Evolutionary conservation across 208 protist genomes (phyloP), one percentile per base, ranked within the genome.

Genomic region (Leptomonas pyrrhocoris): DNA sequence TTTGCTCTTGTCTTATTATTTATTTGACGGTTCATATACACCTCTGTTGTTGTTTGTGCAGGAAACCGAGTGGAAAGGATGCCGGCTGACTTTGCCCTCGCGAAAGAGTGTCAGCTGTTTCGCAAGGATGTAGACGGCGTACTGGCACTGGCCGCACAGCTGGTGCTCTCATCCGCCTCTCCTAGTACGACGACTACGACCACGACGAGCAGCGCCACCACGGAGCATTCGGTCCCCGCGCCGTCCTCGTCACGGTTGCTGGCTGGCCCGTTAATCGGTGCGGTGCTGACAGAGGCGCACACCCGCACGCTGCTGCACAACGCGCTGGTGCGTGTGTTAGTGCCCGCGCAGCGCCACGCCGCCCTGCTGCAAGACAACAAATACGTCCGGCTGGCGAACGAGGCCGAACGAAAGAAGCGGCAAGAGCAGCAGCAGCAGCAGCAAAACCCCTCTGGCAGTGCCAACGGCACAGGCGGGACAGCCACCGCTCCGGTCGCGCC

Each of bases 101-200:
- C 85, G 4, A 60, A 62, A 34, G 75, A 82, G 34, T 94, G 85
- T 58, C 89, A 94, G 62, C 59, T 94, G 30, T 58, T 71, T 30
- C 76, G 79, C 8, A 40, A 68, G 18, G 89, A 91, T 21, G 55
- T 94, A 11, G 73, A 85, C 62, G 83, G 85, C 25, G 58, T 94
- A n/a, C 70, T 93, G 15, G 65, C 64, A 28, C 76, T 94, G 28
- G 62, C 84, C 1, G 51, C 68, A 1, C 77, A 64, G 25, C 49
- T 85, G 34, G 12, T 79, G 28, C 57, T 81, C 28, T 19, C 43
- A 11, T 38, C 50, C 18, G 23, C 63, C 1, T 34, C 72, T 1
- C 2, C 16, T 1, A 25, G 5, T 15, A 3, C 12, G 40, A 30
- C 36, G 13, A 7, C 30, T 43, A 28, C 5, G 38, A 49, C 12